Evolutionary conservation across 176 grass and related monocot genomes (phyloP).

Genomic region (Typha latifolia): DNA sequence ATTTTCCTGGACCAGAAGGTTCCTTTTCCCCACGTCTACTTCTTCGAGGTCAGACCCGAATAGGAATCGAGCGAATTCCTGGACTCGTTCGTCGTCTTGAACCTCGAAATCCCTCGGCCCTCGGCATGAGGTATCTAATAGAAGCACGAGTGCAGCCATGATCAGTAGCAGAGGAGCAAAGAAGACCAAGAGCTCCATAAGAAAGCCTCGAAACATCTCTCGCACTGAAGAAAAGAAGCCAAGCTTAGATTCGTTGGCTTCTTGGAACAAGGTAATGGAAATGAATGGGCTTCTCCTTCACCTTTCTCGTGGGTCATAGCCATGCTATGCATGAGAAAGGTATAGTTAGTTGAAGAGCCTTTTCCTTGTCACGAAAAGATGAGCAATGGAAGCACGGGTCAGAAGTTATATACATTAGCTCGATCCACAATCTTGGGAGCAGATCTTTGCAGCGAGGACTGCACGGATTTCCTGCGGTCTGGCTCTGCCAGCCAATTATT

Average conservation of each 20-base stretch:
- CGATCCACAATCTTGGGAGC: neutral
- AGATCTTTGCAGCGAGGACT: no score
- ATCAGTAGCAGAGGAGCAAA: slow-evolving; percentile 43
- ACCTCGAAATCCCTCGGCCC: slow-evolving; percentile 15
- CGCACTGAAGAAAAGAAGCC: neutral
- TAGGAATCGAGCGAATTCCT: slow-evolving; percentile 42
- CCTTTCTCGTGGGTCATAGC: slow-evolving; percentile 38
- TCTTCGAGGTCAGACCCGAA: slow-evolving; percentile 36
- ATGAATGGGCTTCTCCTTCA: slow-evolving; percentile 14
- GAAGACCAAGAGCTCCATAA: slow-evolving; percentile 22
- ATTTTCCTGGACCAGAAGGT: neutral
- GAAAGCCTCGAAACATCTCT: slow-evolving; percentile 17
- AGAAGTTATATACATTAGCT: neutral
- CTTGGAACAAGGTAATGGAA: slow-evolving; percentile 4
- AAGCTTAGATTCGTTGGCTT: neutral
- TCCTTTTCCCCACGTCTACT: neutral
- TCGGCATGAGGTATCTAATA: slow-evolving; percentile 10
- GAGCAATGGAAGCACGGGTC: neutral
- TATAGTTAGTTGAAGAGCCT: slow-evolving; percentile 3
- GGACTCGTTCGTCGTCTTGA: slow-evolving; percentile 28
- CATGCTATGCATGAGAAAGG: slow-evolving; percentile 27
- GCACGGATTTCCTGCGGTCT: no score
- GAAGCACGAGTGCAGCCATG: slow-evolving; percentile 24
- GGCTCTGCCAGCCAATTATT: no score
- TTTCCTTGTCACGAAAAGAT: slow-evolving; percentile 19